Evolutionary conservation across 768 basidiomycete genomes (phyloP), one percentile per base, ranked within the genome.

Genomic region (Calocybe cyanea): DNA sequence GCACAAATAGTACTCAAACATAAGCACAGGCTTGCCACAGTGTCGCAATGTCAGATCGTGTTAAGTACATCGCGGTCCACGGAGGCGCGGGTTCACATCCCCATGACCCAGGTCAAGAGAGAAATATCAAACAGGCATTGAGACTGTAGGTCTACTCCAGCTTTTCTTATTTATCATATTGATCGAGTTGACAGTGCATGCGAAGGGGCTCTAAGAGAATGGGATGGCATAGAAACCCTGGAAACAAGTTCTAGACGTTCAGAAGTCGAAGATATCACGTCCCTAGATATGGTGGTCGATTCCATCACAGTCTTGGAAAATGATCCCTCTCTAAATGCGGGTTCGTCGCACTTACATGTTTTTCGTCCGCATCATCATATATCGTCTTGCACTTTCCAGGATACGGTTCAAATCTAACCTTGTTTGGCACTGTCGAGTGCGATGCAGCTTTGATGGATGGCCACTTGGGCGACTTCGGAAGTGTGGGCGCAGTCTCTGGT

Each of bases 11-110:
- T n/a, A n/a, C n/a, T n/a, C n/a, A n/a, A n/a, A n/a, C n/a, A n/a
- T n/a, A n/a, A n/a, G n/a, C n/a, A n/a, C n/a, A n/a, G n/a, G n/a
- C n/a, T n/a, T n/a, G n/a, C n/a, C n/a, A n/a, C n/a, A n/a, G n/a
- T n/a, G n/a, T n/a, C n/a, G n/a, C n/a, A n/a, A 32, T 62, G 57
- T 41, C 53, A 42, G 33, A 35, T 21, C 23, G 33, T 39, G 38
- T 36, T 31, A 58, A 62, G 36, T 77, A 72, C 51, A 63, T 88
- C 46, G 80, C 78, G 2, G 83, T 87, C 9, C 89, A 92, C 53
- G 88, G 84, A 9, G 89, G 89, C 23, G 89, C 89, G 20, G 89
- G 88, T 2, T 61, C 68, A n/a, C 86, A 89, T 53, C 58, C 69
- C 6, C 64, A 57, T 37, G 50, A 59, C 0, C 62, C n/a, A n/a